These are phyloP conservation scores for Lepidium aucheri DNA, from an alignment of 345 rosid species.

Conservation along the genomic window DNA sequence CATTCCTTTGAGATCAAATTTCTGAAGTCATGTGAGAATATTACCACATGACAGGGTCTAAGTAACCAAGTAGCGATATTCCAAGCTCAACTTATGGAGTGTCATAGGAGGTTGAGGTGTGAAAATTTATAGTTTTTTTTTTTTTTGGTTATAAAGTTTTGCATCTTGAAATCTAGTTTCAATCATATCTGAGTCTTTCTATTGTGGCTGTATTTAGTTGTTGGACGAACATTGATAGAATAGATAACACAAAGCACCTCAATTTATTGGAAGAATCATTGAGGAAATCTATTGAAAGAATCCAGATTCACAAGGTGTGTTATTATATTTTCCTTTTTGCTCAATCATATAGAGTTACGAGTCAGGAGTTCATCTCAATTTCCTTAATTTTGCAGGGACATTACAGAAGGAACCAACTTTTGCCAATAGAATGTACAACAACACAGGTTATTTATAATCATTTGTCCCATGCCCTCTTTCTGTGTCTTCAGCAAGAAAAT, in stretches of 20 bases:
- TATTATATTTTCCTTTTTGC: neutral
- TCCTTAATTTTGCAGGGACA: slow-evolving; percentile 42
- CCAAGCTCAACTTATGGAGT: slow-evolving; percentile 56
- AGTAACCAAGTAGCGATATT: slow-evolving; percentile 48
- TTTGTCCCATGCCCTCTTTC: neutral
- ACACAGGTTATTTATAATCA: slow-evolving; percentile 43
- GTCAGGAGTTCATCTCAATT: neutral
- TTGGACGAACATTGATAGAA: slow-evolving; percentile 62
- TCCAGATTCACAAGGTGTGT: slow-evolving; percentile 51
- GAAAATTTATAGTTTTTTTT: slow-evolving; percentile 11
- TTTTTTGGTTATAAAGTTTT: neutral
- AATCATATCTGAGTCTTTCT: neutral
- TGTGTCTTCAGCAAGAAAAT: neutral
- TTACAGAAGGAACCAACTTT: slow-evolving; percentile 44
- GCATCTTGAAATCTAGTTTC: neutral
- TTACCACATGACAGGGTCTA: slow-evolving; percentile 46
- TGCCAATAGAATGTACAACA: slow-evolving; percentile 45
- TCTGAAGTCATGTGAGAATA: slow-evolving; percentile 4
- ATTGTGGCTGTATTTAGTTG: slow-evolving; percentile 40
- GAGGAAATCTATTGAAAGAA: slow-evolving; percentile 47
- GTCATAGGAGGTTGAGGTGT: slow-evolving; percentile 76
- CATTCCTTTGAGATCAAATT: neutral
- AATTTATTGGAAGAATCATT: slow-evolving; percentile 72
- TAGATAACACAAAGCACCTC: slow-evolving; percentile 60
- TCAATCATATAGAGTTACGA: neutral